Evolutionary conservation across 257 asterid species (phyloP), one percentile per base, ranked within the genome.

Genomic region (Apocynum venetum): DNA sequence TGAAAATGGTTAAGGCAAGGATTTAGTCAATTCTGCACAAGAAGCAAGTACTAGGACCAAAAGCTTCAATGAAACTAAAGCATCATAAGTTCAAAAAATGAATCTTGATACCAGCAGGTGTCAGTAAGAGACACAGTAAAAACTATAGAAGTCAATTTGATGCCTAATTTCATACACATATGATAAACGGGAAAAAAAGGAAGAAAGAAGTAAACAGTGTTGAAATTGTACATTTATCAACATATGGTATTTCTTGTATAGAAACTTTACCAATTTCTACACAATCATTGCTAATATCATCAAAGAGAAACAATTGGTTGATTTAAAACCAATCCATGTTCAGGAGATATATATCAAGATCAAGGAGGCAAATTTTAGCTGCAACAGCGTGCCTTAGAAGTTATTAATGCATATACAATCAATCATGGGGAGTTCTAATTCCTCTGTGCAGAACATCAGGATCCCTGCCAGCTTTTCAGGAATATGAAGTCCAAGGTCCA

Each of bases 321-420:
- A 46, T 53, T 40, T 65, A 63, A 66, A 61, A 19, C 8, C 8
- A 44, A 80, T 60, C 80, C 73, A 40, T 43, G 47, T 55, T 53
- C 65, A 57, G n/a, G 61, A 44, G 46, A 36, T n/a, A 49, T 12
- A 5, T 43, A 71, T 76, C 71, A 68, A 65, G 73, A 77, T 66
- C 76, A 66, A 57, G 78, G 61, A 74, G 67, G 70, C 71, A 73
- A 70, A 56, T 38, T 5, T 69, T 78, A 73, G 82, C 73, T 47
- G 48, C 51, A 44, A 36, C 15, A n/a, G 17, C 65, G 41, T 73
- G 72, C n/a, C 68, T 77, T 59, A 6, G 40, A 75, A 57, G 20
- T 6, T 38, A 63, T 60, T 11, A 48, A 65, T 2, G 41, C 1
- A 10, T 48, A 14, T 65, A 38, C 47, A 38, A 65, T 41, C 44